These are phyloP conservation scores for Paramecium biaurelia DNA, from an alignment of 73 alveolate genomes.

Conservation along the genomic window DNA sequence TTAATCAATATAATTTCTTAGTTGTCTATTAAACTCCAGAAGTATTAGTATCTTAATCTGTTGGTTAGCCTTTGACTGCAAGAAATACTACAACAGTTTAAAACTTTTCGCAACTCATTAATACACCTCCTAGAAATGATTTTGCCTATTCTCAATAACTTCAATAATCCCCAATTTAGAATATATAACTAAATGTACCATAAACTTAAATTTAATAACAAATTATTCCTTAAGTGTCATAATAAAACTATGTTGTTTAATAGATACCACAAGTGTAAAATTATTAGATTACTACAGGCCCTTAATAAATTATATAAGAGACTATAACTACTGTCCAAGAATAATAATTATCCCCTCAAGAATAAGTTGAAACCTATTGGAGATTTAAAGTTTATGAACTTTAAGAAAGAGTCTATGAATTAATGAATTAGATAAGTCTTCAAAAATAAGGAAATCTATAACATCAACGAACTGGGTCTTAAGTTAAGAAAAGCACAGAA, in stretches of 20 bases:
- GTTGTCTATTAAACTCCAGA: background rate
- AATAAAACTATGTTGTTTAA: background rate
- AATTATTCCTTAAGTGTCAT: background rate
- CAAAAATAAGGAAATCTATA: background rate
- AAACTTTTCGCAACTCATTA: background rate
- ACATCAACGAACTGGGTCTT: background rate
- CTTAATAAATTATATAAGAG: background rate
- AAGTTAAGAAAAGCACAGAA: background rate
- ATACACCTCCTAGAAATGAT: constrained; percentile 1
- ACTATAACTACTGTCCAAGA: background rate
- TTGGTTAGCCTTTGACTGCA: background rate
- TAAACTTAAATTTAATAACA: background rate
- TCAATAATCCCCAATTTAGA: background rate
- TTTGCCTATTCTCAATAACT: background rate
- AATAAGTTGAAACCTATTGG: background rate
- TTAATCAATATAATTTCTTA: background rate
- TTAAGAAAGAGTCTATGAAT: background rate
- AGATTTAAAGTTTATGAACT: background rate
- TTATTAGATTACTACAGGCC: too few relatives aligned
- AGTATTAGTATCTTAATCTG: background rate
- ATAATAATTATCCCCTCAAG: background rate
- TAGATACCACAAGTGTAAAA: background rate
- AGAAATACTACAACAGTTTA: background rate
- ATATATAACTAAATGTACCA: background rate
- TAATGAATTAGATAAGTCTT: background rate